A percentile compares a stretch with the other conserved stretches of the same genome.
Conservation (phyloP, 2,329 filamentous ascomycete species). For the Aspergillus flavus region DNA sequence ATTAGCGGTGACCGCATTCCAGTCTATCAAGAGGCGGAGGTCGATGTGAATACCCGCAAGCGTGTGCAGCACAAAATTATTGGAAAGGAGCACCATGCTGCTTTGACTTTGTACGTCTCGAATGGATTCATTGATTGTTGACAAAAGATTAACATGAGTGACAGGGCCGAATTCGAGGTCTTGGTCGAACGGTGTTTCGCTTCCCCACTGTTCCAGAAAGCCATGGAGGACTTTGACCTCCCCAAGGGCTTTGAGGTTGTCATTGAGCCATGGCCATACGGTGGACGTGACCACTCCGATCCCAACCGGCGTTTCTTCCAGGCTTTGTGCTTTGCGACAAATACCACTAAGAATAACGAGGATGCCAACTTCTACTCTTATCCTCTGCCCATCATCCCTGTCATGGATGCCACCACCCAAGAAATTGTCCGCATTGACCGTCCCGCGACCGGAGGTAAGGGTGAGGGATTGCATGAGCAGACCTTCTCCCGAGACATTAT, state of each 20-base stretch:
- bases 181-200: slow-evolving; percentile 54
- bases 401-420: slow-evolving; percentile 61
- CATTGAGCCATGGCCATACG: slow-evolving; percentile 61
- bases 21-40: slow-evolving; percentile 58
- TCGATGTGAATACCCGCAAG: slow-evolving; percentile 49
- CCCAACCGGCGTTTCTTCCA: slow-evolving; percentile 57
- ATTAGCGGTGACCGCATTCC: slow-evolving; percentile 55
- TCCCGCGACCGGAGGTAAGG: slow-evolving; percentile 54
- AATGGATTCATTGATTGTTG: neutral
- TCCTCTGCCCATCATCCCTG: slow-evolving; percentile 54
- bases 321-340: slow-evolving; percentile 54
- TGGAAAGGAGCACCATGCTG: slow-evolving; percentile 52
- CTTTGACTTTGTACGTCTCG: slow-evolving; percentile 47
- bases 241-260: slow-evolving; percentile 59
- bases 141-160: neutral
- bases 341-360: slow-evolving; percentile 44
- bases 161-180: slow-evolving; percentile 50
- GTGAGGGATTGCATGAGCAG: slow-evolving; percentile 50
- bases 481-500: slow-evolving; percentile 51
- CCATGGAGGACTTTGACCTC: slow-evolving; percentile 54
- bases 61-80: slow-evolving; percentile 50
- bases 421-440: slow-evolving; percentile 61
- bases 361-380: slow-evolving; percentile 67
- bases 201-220: slow-evolving; percentile 56
- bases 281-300: slow-evolving; percentile 52